Evolutionary conservation across 2,329 filamentous ascomycete species (phyloP).

Genomic region (Neonectria magnoliae): DNA sequence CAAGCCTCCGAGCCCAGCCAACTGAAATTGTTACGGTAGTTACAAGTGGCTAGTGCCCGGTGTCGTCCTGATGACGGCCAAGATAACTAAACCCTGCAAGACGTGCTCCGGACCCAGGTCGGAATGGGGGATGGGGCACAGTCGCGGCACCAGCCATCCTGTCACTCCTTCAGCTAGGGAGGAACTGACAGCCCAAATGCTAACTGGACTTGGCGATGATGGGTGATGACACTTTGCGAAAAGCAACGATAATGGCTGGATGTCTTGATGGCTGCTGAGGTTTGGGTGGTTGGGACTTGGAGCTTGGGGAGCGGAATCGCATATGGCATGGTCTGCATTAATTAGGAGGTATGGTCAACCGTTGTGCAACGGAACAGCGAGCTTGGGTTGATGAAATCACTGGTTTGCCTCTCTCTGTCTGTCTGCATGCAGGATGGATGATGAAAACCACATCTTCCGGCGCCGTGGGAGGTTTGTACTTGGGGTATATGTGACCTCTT

Average conservation of each 20-base stretch:
- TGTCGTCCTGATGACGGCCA: neutral
- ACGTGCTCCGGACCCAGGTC: neutral
- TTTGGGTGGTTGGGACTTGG: conserved; percentile 1
- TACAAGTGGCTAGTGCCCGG: conserved; percentile 29
- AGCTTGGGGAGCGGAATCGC: conserved; percentile 12
- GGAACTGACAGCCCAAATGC: conserved; percentile 5
- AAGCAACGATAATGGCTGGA: conserved; percentile 7
- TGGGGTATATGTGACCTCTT: conserved; percentile 14
- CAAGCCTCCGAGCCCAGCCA: conserved; percentile 19
- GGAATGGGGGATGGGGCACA: neutral
- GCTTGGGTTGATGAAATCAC: conserved; percentile 10
- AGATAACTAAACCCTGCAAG: neutral
- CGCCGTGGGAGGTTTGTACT: neutral
- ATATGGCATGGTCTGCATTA: conserved; percentile 9
- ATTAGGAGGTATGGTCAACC: neutral
- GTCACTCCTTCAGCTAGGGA: neutral
- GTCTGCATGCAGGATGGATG: conserved; percentile 1
- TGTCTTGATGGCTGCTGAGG: neutral
- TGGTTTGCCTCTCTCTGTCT: neutral
- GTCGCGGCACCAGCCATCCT: conserved; percentile 7
- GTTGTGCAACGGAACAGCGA: conserved; percentile 7
- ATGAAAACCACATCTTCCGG: neutral
- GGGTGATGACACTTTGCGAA: conserved; percentile 8
- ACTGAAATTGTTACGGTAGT: conserved; percentile 11
- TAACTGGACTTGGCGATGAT: neutral